Base-by-base conservation (phyloP, 2,329 filamentous ascomycete species). In the Ophiostoma sp. region DNA sequence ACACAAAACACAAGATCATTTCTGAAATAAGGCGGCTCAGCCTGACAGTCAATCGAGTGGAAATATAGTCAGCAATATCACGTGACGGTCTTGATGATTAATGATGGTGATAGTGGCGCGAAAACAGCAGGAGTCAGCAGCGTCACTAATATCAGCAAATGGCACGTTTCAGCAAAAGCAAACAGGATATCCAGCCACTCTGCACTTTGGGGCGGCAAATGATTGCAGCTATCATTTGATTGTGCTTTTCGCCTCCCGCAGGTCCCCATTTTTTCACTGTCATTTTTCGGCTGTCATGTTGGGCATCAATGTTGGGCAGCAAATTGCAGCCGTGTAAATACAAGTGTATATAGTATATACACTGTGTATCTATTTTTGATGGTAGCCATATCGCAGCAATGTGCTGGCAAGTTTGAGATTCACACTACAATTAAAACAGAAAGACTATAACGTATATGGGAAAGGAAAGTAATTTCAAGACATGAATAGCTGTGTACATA, bases 281-380 rank as follows among this genome's bases (percentile, higher is more conserved):
- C 62, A 65, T 39, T 65, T 65, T 65, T 65, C 33, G 33, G n/a
- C 11, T 39, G n/a, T 15, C 17, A 33, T 23, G 33, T 33, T 48
- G 44, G 66, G 69, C 65, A 60, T 20, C 44, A 65, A 65, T 39
- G 33, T 66, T 39, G 69, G 41, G 57, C 62, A 68, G 54, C 54
- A 70, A 54, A 15, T 31, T 65, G 66, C 57, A 44, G 57, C 60
- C 31, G 69, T 70, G 33, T 7, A 17, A 27, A 11, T 15, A 39
- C 31, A 35, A 35, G 27, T 17, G 27, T 33, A 20, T 10, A 66
- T 60, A 33, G 62, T 60, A 82, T 62, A 13, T 17, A 1, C 5
- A 33, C 57, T 62, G 57, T 35, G 39, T 10, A 11, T 13, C 39
- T 15, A 41, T 41, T 13, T n/a, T n/a, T n/a, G n/a, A n/a, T 1